Conservation (phyloP, 768 basidiomycete species). For the Pisolithus orientalis region DNA sequence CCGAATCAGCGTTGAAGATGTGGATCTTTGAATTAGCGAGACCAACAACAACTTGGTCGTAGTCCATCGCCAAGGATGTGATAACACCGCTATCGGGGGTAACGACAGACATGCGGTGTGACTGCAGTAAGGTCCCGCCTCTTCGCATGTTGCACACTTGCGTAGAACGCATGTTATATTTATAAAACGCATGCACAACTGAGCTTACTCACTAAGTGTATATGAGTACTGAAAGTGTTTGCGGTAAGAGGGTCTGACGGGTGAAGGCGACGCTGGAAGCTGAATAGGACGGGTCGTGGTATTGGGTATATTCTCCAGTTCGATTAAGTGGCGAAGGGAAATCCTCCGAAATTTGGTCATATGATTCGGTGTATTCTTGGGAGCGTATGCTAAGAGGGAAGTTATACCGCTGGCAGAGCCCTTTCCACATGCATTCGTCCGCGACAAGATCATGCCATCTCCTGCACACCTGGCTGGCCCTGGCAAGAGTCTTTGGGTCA, state of each 20-base stretch:
- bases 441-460: conserved; percentile 64
- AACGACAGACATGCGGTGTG: conserved; percentile 46
- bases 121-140: conserved; percentile 63
- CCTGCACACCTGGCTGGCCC: conserved; percentile 63
- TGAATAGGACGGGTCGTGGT: conserved; percentile 19
- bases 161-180: conserved; percentile 1
- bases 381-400: conserved; percentile 29
- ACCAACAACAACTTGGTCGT: conserved; percentile 81
- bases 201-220: conserved; percentile 61
- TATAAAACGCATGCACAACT: background rate
- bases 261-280: conserved; percentile 1
- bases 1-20: conserved; percentile 75
- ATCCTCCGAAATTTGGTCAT: conserved; percentile 25
- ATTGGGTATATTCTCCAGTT: conserved; percentile 21
- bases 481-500: conserved; percentile 62
- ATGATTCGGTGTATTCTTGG: conserved; percentile 19
- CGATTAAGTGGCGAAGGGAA: conserved; percentile 15
- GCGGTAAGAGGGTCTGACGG: conserved; percentile 43
- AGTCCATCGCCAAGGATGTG: conserved; percentile 81
- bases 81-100: conserved; percentile 58
- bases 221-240: conserved; percentile 69
- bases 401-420: conserved; percentile 57
- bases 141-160: conserved; percentile 77
- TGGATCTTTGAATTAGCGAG: conserved; percentile 83
- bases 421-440: conserved; percentile 79